Evolutionary conservation across 148 eudicot genomes (phyloP), one percentile per base, ranked within the genome.

Genomic region (Nepenthes mirabilis): DNA sequence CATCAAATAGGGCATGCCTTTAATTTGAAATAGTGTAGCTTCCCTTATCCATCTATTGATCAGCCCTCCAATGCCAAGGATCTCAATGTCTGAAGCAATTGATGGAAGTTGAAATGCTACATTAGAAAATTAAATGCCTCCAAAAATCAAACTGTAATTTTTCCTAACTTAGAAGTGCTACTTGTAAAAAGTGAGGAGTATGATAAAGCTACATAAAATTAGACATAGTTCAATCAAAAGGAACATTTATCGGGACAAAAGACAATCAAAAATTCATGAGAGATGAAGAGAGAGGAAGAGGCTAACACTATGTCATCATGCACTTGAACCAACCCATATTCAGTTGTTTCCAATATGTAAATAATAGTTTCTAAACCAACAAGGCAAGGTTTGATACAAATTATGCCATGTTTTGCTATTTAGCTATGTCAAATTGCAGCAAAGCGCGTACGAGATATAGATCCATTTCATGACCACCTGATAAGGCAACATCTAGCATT

Each of bases 131-230:
- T 96, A 71, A 93, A 68, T 57, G 69, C 75, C 66, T 76, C 71
- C 77, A 76, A 66, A 14, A 74, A 74, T 63, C 70, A 68, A 66
- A 71, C 98, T 93, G 98, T 53, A 96, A 93, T 52, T 96, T 83
- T 65, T 93, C 98, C 70, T 80, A 70, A 55, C 98, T 95, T 54
- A 86, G 88, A 63, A 93, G 88, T 49, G 96, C 98, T 66, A 96
- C 66, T 86, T 93, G 98, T 43, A 93, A 85, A 73, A 93, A 75
- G 86, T 93, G 98, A 63, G 96, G 95, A 56, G 98, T 93, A 68
- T 93, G 98, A 75, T 91, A 94, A 70, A 86, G 91, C 98, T 93
- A 68, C 32, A 62, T 52, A 69, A 50, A 37, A 50, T 11, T 2
- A 32, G 13, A 56, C 1, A 4, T 11, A 56, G 8, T 52, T 14